These are phyloP conservation scores for Epichloe aotearoae DNA, from an alignment of 2,329 filamentous ascomycete genomes.

Conservation along the genomic window DNA sequence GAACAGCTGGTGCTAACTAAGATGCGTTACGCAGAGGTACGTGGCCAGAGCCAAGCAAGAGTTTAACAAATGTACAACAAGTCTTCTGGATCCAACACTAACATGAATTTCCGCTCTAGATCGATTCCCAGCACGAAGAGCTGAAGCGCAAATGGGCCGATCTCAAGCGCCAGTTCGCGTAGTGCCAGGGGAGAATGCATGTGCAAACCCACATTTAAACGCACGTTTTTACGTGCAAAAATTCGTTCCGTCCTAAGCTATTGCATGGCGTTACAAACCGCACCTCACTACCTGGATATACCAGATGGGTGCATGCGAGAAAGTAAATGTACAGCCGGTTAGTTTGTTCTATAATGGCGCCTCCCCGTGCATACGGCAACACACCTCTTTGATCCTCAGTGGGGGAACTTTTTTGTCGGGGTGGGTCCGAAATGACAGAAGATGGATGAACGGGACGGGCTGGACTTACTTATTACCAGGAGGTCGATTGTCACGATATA, in stretches of 20 bases:
- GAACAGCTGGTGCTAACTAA: conserved; percentile 85
- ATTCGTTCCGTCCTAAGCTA: background rate
- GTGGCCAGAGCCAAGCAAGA: conserved; percentile 15
- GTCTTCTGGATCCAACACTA: background rate
- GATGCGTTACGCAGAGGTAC: conserved; percentile 89
- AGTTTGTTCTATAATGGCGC: background rate
- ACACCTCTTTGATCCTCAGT: too few species aligned
- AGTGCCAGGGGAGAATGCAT: background rate
- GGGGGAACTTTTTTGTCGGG: too few species aligned
- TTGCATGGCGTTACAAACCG: background rate
- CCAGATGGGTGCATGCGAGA: background rate
- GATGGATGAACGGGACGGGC: too few species aligned
- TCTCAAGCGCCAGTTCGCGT: conserved; percentile 41
- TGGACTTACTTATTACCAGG: too few species aligned
- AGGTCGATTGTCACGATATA: too few species aligned
- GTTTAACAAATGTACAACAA: too few species aligned
- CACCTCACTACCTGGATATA: background rate
- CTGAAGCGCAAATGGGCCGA: conserved; percentile 63
- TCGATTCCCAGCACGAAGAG: conserved; percentile 53
- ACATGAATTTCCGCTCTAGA: conserved; percentile 26
- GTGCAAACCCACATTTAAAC: background rate
- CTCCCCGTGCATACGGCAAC: background rate
- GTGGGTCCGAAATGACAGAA: too few species aligned
- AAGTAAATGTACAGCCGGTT: background rate
- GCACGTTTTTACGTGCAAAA: background rate